phyloP scores from a whole-genome alignment of 2,329 filamentous ascomycete species.

The Colletotrichum tanaceti region DNA sequence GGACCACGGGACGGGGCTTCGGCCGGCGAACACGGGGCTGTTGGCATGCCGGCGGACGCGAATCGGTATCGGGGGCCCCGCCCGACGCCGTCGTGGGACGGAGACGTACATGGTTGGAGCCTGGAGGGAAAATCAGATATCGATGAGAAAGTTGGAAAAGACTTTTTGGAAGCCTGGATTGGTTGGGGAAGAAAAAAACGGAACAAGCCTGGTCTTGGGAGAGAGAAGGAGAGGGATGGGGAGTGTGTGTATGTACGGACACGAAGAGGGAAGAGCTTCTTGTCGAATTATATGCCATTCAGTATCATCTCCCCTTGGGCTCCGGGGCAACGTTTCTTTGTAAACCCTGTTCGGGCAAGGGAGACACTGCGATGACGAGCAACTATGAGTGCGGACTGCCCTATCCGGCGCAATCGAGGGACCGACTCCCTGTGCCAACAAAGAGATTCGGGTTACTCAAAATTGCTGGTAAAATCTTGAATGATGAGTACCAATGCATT shows the following conservation, averaged over 20 bases:
- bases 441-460: background rate
- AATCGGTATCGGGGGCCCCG: slow-evolving; percentile 4
- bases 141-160: too few relatives aligned
- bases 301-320: too few relatives aligned
- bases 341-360: background rate
- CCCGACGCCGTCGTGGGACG: background rate
- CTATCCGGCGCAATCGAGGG: background rate
- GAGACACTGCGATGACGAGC: background rate
- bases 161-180: background rate
- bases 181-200: too few relatives aligned
- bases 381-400: background rate
- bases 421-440: background rate
- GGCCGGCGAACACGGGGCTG: background rate
- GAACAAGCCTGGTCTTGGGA: too few relatives aligned
- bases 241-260: background rate
- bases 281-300: too few relatives aligned
- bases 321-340: background rate
- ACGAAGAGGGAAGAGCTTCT: too few relatives aligned
- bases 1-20: slow-evolving; percentile 4
- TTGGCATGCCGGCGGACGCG: background rate
- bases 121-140: background rate
- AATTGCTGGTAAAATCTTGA: background rate
- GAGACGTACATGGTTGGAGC: background rate
- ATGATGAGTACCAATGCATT: background rate
- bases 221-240: too few relatives aligned